phyloP scores from a whole-genome alignment of 495 filamentous ascomycete genomes.

The Viridothelium virens region DNA sequence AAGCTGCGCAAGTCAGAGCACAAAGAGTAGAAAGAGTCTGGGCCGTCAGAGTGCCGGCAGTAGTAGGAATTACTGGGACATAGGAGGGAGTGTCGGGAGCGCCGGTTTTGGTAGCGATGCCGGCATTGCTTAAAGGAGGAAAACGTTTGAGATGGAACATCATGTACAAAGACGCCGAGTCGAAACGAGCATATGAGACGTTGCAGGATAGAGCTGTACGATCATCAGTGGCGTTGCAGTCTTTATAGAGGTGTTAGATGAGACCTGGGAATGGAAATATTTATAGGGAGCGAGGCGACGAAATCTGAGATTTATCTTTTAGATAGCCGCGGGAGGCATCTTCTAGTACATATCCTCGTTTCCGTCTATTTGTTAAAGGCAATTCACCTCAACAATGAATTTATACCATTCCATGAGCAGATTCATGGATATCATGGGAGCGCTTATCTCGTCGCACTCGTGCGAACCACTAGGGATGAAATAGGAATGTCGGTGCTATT shows the following conservation, averaged over 20 bases:
- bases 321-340: too few species aligned
- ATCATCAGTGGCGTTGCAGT: not conserved
- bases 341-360: too few species aligned
- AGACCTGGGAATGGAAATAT: too few species aligned
- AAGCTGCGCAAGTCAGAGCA: constrained; percentile 77
- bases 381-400: too few species aligned
- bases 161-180: not conserved
- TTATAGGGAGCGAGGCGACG: too few species aligned
- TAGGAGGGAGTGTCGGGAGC: constrained; percentile 72
- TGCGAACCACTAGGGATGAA: too few species aligned
- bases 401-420: too few species aligned
- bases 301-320: too few species aligned
- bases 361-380: too few species aligned
- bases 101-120: constrained; percentile 15
- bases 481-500: too few species aligned
- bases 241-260: not conserved
- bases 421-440: too few species aligned
- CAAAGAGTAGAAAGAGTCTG: constrained; percentile 48
- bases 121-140: not conserved
- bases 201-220: not conserved
- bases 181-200: not conserved
- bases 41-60: constrained; percentile 47
- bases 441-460: too few species aligned
- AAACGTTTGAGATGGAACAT: not conserved
- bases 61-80: constrained; percentile 79